Evolutionary conservation across 371 early-diverging fungal species (phyloP).

Genomic region (Funneliformis caledonium): DNA sequence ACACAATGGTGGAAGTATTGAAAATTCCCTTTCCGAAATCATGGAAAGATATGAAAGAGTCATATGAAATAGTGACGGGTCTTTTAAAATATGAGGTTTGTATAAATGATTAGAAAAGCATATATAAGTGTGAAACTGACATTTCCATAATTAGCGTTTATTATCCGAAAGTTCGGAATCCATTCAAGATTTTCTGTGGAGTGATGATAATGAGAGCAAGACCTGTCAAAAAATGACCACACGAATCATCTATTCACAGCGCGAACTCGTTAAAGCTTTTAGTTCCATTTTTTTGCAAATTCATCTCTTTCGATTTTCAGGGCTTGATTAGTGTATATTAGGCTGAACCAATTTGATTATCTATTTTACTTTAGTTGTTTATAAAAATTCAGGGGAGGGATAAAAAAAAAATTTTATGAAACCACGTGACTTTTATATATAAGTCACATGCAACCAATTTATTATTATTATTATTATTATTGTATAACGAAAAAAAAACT

Average conservation of each 20-base stretch:
- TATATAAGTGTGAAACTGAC: neutral
- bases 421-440: too few relatives aligned
- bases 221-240: slow-evolving; percentile 17
- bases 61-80: neutral
- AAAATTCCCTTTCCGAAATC: slow-evolving; percentile 19
- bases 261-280: neutral
- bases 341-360: too few relatives aligned
- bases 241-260: slow-evolving; percentile 1
- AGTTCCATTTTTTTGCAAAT: too few relatives aligned
- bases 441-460: too few relatives aligned
- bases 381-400: too few relatives aligned
- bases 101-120: slow-evolving; percentile 15
- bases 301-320: too few relatives aligned
- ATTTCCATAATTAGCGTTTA: slow-evolving; percentile 25
- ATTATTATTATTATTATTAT: too few relatives aligned
- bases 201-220: neutral
- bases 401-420: too few relatives aligned
- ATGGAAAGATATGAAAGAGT: slow-evolving; percentile 19
- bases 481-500: too few relatives aligned
- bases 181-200: slow-evolving; percentile 23
- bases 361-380: too few relatives aligned
- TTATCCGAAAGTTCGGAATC: neutral
- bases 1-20: neutral
- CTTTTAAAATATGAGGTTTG: slow-evolving; percentile 27
- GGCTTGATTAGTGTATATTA: too few relatives aligned